Percentiles rank a stretch among this genome's conserved stretches.
Evolutionary conservation across 164 flowering plant genomes (phyloP).

Genomic region (Warburgia ugandensis): DNA sequence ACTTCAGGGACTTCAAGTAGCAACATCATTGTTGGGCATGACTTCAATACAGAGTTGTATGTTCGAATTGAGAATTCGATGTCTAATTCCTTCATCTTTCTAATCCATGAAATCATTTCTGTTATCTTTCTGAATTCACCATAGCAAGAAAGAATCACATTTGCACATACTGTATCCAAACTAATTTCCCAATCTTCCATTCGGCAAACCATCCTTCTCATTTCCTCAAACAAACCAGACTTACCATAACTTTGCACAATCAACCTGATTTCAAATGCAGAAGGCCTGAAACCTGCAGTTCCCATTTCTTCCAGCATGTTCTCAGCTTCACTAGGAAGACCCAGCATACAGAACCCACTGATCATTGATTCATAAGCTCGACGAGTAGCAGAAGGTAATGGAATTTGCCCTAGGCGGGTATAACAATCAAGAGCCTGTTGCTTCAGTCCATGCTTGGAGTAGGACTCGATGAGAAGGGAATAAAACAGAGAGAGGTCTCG

Average conservation of each 20-base stretch:
- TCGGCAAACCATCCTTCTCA: conserved; percentile 30
- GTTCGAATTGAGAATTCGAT: conserved; percentile 51
- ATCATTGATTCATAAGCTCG: conserved; percentile 49
- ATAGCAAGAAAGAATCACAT: conserved; percentile 64
- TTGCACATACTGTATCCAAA: conserved; percentile 56
- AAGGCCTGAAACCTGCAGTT: conserved; percentile 35
- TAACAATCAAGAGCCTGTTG: conserved; percentile 31
- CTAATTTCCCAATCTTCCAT: conserved; percentile 49
- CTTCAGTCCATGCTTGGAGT: conserved; percentile 31
- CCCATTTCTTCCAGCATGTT: conserved; percentile 44
- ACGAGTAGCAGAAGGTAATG: conserved; percentile 32
- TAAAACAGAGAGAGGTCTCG: conserved; percentile 42
- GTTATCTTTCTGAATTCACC: conserved; percentile 37
- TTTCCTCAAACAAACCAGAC: conserved; percentile 46
- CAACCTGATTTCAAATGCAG: conserved; percentile 47
- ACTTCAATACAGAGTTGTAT: conserved; percentile 71
- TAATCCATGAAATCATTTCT: conserved; percentile 53
- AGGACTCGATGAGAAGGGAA: conserved; percentile 43
- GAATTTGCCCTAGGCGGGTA: conserved; percentile 24
- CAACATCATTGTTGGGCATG: conserved; percentile 48
- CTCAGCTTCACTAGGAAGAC: conserved; percentile 52
- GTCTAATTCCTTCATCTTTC: conserved; percentile 37
- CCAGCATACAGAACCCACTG: conserved; percentile 42
- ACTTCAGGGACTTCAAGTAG: conserved; percentile 27
- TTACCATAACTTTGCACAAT: conserved; percentile 57